A percentile compares a stretch with the other conserved stretches of the same genome.
These are phyloP conservation scores for Salix caprea DNA, from an alignment of 345 rosid species.

Conservation along the genomic window DNA sequence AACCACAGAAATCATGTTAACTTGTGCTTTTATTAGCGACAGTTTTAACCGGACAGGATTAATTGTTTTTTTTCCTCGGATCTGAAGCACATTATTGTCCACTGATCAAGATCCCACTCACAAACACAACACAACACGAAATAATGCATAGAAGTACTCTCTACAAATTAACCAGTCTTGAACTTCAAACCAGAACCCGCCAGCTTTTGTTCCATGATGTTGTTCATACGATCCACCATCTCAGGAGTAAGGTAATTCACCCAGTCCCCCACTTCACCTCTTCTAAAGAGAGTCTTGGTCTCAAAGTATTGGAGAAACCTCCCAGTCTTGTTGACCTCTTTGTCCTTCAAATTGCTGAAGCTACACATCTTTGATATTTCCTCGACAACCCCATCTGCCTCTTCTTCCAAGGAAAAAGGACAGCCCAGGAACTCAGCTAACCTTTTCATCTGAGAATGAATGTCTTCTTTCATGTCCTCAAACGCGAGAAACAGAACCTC, in stretches of 20 bases:
- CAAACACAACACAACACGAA: too few species aligned
- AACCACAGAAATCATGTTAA: too few species aligned
- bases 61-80: too few species aligned
- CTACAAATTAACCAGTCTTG: constrained; percentile 1
- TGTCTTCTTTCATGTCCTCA: constrained; percentile 37
- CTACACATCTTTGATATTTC: constrained; percentile 15
- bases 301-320: background rate
- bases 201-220: constrained; percentile 38
- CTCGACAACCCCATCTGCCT: constrained; percentile 5
- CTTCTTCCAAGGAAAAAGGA: constrained; percentile 15
- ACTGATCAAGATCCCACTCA: too few species aligned
- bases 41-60: too few species aligned
- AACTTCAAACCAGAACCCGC: constrained; percentile 49
- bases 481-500: constrained; percentile 30
- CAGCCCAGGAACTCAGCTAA: constrained; percentile 9
- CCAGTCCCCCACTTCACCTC: constrained; percentile 15
- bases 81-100: too few species aligned
- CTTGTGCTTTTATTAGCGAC: too few species aligned
- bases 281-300: constrained; percentile 12
- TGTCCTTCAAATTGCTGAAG: constrained; percentile 10
- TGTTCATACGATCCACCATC: constrained; percentile 7
- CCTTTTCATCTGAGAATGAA: constrained; percentile 16
- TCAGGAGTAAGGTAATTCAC: constrained; percentile 14
- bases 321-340: constrained; percentile 16
- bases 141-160: too few species aligned